phyloP scores from a whole-genome alignment of 2,329 filamentous ascomycete genomes.

The Rosellinia necatrix region DNA sequence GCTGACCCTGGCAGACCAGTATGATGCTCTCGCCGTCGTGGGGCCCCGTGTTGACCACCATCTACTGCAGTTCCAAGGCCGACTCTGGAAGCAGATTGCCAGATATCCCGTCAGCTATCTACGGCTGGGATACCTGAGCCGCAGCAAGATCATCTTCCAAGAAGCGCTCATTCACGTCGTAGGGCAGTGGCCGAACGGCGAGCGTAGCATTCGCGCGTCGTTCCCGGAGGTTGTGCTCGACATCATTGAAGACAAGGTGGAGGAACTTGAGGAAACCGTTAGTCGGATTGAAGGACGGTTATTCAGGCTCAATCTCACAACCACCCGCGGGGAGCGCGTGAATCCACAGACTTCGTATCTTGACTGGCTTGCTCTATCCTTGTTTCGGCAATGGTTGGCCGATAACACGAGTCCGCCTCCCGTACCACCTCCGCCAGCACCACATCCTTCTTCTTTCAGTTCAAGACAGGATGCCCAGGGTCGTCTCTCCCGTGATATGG shows the following conservation, averaged over 20 bases:
- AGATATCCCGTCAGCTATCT: constrained; percentile 95
- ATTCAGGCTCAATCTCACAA: constrained; percentile 80
- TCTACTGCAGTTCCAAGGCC: constrained; percentile 85
- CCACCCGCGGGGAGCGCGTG: constrained; percentile 79
- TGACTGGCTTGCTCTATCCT: constrained; percentile 84
- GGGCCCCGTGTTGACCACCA: constrained; percentile 93
- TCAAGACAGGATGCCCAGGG: constrained; percentile 20
- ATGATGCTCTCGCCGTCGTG: constrained; percentile 86
- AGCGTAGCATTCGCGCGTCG: constrained; percentile 74
- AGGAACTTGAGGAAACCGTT: constrained; percentile 85
- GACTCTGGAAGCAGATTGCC: constrained; percentile 93
- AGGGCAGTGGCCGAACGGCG: constrained; percentile 86
- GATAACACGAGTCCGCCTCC: constrained; percentile 82
- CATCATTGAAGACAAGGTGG: constrained; percentile 92
- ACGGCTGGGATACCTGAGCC: constrained; percentile 83
- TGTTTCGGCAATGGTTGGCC: constrained; percentile 92
- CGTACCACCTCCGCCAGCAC: constrained; percentile 43
- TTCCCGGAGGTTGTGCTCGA: constrained; percentile 80
- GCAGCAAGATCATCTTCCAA: constrained; percentile 81
- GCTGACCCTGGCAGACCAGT: constrained; percentile 87
- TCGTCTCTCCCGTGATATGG: constrained; percentile 26
- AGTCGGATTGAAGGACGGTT: constrained; percentile 79
- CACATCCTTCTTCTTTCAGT: constrained; percentile 22
- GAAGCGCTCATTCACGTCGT: constrained; percentile 93
- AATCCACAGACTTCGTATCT: constrained; percentile 79